A percentile compares a stretch with the other conserved stretches of the same genome.
Evolutionary conservation across 2,329 filamentous ascomycete species (phyloP).

Genomic region (Bipolaris cookei): DNA sequence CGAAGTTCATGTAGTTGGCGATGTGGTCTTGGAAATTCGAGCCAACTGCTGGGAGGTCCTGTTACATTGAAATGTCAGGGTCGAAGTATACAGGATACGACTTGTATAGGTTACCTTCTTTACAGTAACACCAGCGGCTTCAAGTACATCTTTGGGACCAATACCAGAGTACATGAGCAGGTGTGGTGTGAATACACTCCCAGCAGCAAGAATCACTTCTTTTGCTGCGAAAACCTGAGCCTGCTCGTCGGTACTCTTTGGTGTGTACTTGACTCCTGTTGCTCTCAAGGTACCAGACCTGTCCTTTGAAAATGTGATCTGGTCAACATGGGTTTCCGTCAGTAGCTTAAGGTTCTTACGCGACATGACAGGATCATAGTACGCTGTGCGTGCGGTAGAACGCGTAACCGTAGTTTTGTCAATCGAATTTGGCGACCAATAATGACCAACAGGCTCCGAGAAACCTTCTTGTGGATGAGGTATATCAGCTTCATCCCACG

Average conservation of each 20-base stretch:
- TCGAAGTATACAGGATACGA: background rate
- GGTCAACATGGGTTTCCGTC: slow-evolving; percentile 11
- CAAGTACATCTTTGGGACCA: slow-evolving; percentile 28
- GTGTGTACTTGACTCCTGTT: slow-evolving; percentile 15
- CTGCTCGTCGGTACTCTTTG: slow-evolving; percentile 15
- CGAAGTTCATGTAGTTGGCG: slow-evolving; percentile 18
- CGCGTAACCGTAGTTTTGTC: slow-evolving; percentile 18
- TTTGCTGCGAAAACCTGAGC: slow-evolving; percentile 29
- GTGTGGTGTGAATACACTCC: slow-evolving; percentile 63
- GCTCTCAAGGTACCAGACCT: slow-evolving; percentile 4
- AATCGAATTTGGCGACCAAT: slow-evolving; percentile 33
- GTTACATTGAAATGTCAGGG: background rate
- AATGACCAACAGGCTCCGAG: slow-evolving; percentile 29
- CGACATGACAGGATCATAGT: slow-evolving; percentile 22
- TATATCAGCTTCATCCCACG: slow-evolving; percentile 11
- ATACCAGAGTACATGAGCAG: slow-evolving; percentile 44
- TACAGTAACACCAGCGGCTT: slow-evolving; percentile 19
- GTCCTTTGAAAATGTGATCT: slow-evolving; percentile 6
- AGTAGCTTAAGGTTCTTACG: slow-evolving; percentile 20
- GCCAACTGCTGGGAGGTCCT: slow-evolving; percentile 27
- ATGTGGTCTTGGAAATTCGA: slow-evolving; percentile 31
- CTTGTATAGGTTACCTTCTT: slow-evolving; percentile 9
- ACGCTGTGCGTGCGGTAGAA: slow-evolving; percentile 11
- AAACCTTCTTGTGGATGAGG: slow-evolving; percentile 18
- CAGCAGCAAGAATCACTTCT: slow-evolving; percentile 67